These are phyloP conservation scores for Rehmannia glutinosa DNA, from an alignment of 257 asterid genomes.

Conservation along the genomic window DNA sequence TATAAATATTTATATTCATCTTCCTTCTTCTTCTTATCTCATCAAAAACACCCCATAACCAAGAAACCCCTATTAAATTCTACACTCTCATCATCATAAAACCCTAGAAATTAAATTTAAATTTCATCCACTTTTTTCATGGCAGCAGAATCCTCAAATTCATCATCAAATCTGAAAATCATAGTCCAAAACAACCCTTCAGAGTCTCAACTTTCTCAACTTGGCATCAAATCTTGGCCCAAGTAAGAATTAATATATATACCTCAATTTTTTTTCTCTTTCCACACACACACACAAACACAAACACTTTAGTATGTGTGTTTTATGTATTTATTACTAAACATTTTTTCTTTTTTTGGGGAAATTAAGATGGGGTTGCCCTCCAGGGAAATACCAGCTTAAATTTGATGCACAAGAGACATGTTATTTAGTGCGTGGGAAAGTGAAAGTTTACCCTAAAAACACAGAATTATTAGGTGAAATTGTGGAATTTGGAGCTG, in stretches of 20 bases:
- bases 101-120: too few species aligned
- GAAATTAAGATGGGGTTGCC: constrained; percentile 68
- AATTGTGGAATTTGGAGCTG: constrained; percentile 75
- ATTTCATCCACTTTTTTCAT: too few species aligned
- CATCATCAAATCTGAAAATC: constrained; percentile 55
- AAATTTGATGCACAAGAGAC: constrained; percentile 79
- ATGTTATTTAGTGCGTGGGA: constrained; percentile 70
- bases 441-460: constrained; percentile 65
- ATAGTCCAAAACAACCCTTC: constrained; percentile 67
- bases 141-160: constrained; percentile 29
- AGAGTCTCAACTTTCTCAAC: constrained; percentile 56
- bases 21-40: not conserved
- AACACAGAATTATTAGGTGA: constrained; percentile 39
- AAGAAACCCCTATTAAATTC: not conserved
- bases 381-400: constrained; percentile 81
- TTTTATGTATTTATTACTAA: not conserved
- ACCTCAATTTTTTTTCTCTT: not conserved
- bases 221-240: constrained; percentile 93
- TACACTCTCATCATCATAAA: too few species aligned
- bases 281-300: not conserved
- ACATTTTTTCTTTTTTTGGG: not conserved
- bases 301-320: not conserved
- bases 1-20: not conserved
- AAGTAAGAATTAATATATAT: constrained; percentile 49
- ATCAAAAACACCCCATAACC: not conserved